These are phyloP conservation scores for Nannochloropsis gaditana DNA, from an alignment of 108 stramenopile genomes.

Conservation along the genomic window DNA sequence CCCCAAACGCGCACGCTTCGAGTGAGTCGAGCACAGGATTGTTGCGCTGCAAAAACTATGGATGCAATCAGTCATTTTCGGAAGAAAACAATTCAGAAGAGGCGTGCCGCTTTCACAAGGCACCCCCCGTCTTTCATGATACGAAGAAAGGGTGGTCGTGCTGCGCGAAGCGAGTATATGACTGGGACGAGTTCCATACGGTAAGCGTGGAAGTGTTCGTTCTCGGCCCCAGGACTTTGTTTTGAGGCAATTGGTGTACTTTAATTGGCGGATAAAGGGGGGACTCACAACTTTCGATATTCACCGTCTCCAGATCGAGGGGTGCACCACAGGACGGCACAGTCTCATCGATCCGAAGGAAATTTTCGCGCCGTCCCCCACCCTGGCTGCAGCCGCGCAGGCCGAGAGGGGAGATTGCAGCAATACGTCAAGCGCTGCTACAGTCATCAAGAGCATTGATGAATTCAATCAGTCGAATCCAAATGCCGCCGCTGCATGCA, in stretches of 20 bases:
- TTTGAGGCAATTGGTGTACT: slow-evolving; percentile 21
- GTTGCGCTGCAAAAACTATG: slow-evolving; percentile 56
- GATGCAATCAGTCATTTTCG: slow-evolving; percentile 52
- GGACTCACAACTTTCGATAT: neutral
- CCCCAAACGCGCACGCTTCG: neutral
- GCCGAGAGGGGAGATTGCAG: neutral
- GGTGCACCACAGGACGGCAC: slow-evolving; percentile 40
- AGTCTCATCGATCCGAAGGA: slow-evolving; percentile 42
- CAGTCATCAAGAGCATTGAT: slow-evolving; percentile 45
- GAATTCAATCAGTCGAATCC: slow-evolving; percentile 52
- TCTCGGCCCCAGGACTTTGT: no score
- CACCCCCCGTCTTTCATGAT: slow-evolving; percentile 58
- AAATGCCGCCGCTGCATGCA: slow-evolving; percentile 49
- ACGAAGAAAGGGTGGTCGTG: slow-evolving; percentile 56
- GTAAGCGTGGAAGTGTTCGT: neutral
- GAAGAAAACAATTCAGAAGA: slow-evolving; percentile 51
- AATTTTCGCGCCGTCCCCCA: slow-evolving; percentile 36
- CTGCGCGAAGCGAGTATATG: slow-evolving; percentile 57
- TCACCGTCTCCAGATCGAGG: slow-evolving; percentile 22
- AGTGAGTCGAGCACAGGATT: neutral
- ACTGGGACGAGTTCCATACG: slow-evolving; percentile 59
- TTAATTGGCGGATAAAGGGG: neutral
- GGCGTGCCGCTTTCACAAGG: slow-evolving; percentile 53
- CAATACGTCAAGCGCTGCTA: neutral
- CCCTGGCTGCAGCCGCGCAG: slow-evolving; percentile 21